Evolutionary conservation across 2,329 filamentous ascomycete species (phyloP).

Genomic region (Trichophyton rubrum): DNA sequence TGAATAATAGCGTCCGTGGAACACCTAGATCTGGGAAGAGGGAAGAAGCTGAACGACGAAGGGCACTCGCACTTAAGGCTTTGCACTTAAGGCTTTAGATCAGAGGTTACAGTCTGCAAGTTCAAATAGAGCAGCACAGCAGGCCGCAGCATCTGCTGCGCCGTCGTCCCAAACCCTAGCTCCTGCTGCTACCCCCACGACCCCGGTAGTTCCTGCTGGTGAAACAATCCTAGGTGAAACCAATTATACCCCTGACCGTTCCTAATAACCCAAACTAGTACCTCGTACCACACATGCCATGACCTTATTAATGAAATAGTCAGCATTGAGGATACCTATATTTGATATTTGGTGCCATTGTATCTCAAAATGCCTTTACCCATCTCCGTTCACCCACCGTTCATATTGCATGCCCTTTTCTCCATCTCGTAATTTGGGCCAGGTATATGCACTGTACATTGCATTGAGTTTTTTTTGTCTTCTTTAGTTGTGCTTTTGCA

Average conservation of each 20-base stretch:
- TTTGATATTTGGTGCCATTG: background rate
- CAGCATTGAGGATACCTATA: background rate
- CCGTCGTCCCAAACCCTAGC: conserved; percentile 41
- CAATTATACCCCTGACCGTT: conserved; percentile 54
- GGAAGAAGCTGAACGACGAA: conserved; percentile 80
- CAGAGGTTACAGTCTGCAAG: conserved; percentile 81
- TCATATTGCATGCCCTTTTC: background rate
- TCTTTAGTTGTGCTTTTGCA: background rate
- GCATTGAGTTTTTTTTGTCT: background rate
- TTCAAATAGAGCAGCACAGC: conserved; percentile 35
- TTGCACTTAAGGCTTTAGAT: conserved; percentile 85
- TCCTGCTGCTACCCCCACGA: conserved; percentile 36
- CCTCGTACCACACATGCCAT: background rate
- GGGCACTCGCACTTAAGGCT: conserved; percentile 79
- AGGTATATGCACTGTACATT: background rate
- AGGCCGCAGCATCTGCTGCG: conserved; percentile 25
- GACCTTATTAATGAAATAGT: background rate
- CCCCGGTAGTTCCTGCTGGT: conserved; percentile 44
- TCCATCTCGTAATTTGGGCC: background rate
- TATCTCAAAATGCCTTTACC: background rate
- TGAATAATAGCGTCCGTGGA: conserved; percentile 38
- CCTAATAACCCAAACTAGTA: conserved; percentile 13
- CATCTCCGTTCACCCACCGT: too few relatives aligned
- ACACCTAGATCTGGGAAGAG: conserved; percentile 49
- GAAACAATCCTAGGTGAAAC: conserved; percentile 54